These are phyloP conservation scores for Trypanosoma conorhini DNA, from an alignment of 208 protist species.

Conservation along the genomic window DNA sequence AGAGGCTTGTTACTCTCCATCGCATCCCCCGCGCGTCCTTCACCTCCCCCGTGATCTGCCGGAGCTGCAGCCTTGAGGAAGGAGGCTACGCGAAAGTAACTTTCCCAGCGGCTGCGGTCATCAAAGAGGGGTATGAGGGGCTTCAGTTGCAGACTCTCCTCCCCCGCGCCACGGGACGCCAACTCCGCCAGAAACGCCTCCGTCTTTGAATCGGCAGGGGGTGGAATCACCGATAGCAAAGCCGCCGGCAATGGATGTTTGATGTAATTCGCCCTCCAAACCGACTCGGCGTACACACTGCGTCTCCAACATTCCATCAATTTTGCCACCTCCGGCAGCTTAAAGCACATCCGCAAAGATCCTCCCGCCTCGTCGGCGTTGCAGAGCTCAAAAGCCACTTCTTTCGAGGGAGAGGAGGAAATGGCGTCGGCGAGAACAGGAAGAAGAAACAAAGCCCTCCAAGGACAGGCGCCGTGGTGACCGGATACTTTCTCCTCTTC, in stretches of 20 bases:
- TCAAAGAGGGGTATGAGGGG: conserved; percentile 15
- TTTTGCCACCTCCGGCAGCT: conserved; percentile 43
- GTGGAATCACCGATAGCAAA: conserved; percentile 16
- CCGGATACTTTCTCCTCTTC: conserved; percentile 10
- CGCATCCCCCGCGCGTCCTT: neutral
- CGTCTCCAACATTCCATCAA: conserved; percentile 52
- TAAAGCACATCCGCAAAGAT: conserved; percentile 36
- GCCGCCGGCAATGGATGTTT: conserved; percentile 38
- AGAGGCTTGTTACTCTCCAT: neutral
- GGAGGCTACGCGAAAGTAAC: conserved; percentile 23
- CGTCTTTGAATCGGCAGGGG: conserved; percentile 13
- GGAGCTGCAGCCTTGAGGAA: conserved; percentile 12
- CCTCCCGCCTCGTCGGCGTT: neutral
- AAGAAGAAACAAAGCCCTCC: conserved; percentile 20
- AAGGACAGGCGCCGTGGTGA: conserved; percentile 29
- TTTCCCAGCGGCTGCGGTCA: conserved; percentile 8
- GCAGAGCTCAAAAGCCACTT: conserved; percentile 15
- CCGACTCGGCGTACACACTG: conserved; percentile 44
- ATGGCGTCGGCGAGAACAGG: conserved; percentile 14
- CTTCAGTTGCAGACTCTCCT: neutral
- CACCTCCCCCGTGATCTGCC: neutral
- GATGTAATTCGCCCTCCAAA: conserved; percentile 32
- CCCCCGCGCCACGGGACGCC: conserved; percentile 6
- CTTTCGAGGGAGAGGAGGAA: neutral
- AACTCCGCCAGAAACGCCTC: conserved; percentile 30